Evolutionary conservation across 768 basidiomycete species (phyloP).

Genomic region (Russula griseocarnosa): DNA sequence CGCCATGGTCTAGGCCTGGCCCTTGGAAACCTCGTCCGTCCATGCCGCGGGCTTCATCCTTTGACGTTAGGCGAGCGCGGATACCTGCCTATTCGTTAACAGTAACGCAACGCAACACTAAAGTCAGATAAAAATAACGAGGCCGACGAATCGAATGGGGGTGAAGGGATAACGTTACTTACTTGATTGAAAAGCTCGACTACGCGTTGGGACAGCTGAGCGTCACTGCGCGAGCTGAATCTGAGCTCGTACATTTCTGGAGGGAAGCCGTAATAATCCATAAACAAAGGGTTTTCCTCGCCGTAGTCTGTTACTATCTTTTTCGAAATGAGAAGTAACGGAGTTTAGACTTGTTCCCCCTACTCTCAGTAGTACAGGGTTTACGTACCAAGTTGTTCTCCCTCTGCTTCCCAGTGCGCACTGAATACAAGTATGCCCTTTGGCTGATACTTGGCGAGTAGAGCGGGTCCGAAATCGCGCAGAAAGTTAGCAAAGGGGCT

Average conservation of each 20-base stretch:
- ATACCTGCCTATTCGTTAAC: constrained; percentile 46
- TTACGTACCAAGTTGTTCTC: constrained; percentile 53
- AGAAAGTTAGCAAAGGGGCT: constrained; percentile 59
- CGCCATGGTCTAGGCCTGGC: constrained; percentile 72
- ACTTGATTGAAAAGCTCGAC: constrained; percentile 59
- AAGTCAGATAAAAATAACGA: constrained; percentile 5
- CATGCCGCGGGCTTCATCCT: constrained; percentile 52
- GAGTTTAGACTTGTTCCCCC: neutral
- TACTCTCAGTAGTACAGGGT: neutral
- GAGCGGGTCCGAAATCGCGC: constrained; percentile 57
- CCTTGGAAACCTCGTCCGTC: constrained; percentile 65
- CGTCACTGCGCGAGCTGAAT: constrained; percentile 66
- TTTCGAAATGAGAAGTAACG: neutral
- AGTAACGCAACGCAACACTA: neutral
- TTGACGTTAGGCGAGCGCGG: constrained; percentile 46
- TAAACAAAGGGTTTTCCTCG: constrained; percentile 66
- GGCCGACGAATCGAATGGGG: too few relatives aligned
- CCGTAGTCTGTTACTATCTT: constrained; percentile 68
- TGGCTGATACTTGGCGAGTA: constrained; percentile 68
- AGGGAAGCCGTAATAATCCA: constrained; percentile 72
- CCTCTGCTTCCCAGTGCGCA: constrained; percentile 73
- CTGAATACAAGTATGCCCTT: constrained; percentile 79
- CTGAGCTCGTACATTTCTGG: constrained; percentile 55
- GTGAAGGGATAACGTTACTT: too few relatives aligned
- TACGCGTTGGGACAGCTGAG: constrained; percentile 51